phyloP scores from a whole-genome alignment of 106 monocot genomes.

The Allium fistulosum region DNA sequence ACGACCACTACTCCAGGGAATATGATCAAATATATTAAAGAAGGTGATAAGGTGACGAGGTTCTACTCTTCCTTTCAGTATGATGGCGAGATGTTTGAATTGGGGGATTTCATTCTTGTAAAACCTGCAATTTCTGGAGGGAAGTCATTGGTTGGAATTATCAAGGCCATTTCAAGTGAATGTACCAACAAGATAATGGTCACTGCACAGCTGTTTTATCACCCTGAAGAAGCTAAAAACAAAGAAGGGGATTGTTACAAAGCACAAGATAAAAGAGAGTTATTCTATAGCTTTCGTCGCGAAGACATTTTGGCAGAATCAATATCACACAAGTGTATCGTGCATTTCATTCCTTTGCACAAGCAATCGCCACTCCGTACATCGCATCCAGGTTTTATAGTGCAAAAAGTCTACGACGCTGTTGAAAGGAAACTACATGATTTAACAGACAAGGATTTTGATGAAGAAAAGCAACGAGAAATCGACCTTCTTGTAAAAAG shows the following conservation, averaged over 20 bases:
- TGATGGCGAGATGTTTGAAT: too few relatives aligned
- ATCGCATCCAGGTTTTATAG: conserved; percentile 68
- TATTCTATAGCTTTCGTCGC: conserved; percentile 81
- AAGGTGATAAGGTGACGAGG: too few relatives aligned
- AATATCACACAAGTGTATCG: conserved; percentile 82
- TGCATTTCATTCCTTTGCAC: conserved; percentile 72
- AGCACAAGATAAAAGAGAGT: conserved; percentile 51
- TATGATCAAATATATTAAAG: too few relatives aligned
- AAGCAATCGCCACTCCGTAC: conserved; percentile 60
- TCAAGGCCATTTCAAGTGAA: too few relatives aligned
- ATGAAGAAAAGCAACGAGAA: conserved; percentile 61
- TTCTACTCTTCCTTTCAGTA: too few relatives aligned
- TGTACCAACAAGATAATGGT: not conserved
- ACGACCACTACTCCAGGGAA: too few relatives aligned
- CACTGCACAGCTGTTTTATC: conserved; percentile 82
- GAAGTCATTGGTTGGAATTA: too few relatives aligned
- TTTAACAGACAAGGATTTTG: conserved; percentile 67
- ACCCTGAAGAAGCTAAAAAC: conserved; percentile 77
- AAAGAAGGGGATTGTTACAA: conserved; percentile 63
- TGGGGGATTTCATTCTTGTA: too few relatives aligned
- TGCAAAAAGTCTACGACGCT: conserved; percentile 75
- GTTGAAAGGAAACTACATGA: conserved; percentile 58
- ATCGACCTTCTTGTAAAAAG: conserved; percentile 63
- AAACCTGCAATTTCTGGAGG: too few relatives aligned
- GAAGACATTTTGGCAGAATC: conserved; percentile 85